phyloP scores from a whole-genome alignment of 495 filamentous ascomycete genomes.

The Penicillium pulvis region DNA sequence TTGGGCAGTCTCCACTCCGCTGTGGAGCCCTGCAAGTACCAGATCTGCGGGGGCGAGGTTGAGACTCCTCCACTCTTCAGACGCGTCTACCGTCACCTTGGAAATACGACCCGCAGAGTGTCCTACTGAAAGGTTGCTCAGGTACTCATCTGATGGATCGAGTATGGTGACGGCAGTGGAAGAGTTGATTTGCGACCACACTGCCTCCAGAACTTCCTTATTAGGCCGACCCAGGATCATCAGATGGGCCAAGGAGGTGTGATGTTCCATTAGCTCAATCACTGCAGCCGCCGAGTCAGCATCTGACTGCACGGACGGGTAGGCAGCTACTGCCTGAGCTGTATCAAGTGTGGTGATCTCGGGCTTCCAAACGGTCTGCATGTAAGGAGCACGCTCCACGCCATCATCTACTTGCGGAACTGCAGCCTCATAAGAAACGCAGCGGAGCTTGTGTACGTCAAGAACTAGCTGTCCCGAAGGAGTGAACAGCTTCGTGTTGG shows the following conservation, averaged over 20 bases:
- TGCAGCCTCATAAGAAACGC: background rate
- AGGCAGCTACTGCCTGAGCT: background rate
- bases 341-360: background rate
- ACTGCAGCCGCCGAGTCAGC: background rate
- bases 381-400: background rate
- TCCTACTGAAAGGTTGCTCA: background rate
- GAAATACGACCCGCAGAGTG: background rate
- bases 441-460: background rate
- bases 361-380: background rate
- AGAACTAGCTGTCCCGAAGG: background rate
- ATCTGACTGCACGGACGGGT: background rate
- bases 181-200: background rate
- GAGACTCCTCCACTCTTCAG: background rate
- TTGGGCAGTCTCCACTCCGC: background rate
- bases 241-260: background rate
- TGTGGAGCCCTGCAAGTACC: background rate
- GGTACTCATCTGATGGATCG: background rate
- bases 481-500: background rate
- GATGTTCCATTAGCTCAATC: background rate
- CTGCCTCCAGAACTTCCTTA: background rate
- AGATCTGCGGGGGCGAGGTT: background rate
- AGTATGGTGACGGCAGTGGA: background rate
- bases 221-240: background rate
- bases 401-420: background rate
- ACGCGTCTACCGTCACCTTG: background rate